phyloP scores from a whole-genome alignment of 2,329 filamentous ascomycete genomes.

The Pseudocercospora musae region DNA sequence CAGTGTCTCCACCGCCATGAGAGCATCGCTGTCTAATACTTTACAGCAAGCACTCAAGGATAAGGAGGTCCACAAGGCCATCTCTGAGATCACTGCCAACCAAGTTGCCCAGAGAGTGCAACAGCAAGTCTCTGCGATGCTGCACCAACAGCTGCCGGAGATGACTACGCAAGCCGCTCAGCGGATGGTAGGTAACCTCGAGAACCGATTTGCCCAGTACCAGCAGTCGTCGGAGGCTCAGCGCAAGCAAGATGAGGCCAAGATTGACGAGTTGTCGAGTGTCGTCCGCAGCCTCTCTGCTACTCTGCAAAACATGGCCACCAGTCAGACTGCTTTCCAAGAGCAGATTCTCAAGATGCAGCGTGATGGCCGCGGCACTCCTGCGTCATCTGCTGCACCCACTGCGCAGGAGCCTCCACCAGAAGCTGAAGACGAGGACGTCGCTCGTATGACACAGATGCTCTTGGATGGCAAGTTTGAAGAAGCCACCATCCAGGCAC shows the following conservation, averaged over 20 bases:
- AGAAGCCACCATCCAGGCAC: constrained; percentile 44
- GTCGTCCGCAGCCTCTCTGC: constrained; percentile 65
- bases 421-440: constrained; percentile 53
- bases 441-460: constrained; percentile 59
- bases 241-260: constrained; percentile 55
- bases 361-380: constrained; percentile 40
- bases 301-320: constrained; percentile 67
- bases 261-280: constrained; percentile 69
- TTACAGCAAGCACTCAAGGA: constrained; percentile 68
- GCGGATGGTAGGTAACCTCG: constrained; percentile 65
- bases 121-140: constrained; percentile 59
- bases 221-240: constrained; percentile 51
- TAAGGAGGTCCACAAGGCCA: constrained; percentile 66
- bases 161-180: constrained; percentile 54
- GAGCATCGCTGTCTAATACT: constrained; percentile 64
- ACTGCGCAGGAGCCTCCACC: constrained; percentile 38
- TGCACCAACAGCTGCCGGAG: constrained; percentile 47
- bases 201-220: constrained; percentile 56
- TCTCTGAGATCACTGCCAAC: constrained; percentile 69
- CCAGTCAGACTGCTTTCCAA: constrained; percentile 67
- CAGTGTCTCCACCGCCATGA: constrained; percentile 69
- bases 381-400: constrained; percentile 8
- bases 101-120: constrained; percentile 68
- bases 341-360: constrained; percentile 48
- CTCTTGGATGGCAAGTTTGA: constrained; percentile 57